These are phyloP conservation scores for Ceratonia siliqua DNA, from an alignment of 306 rosid genomes.

Conservation along the genomic window DNA sequence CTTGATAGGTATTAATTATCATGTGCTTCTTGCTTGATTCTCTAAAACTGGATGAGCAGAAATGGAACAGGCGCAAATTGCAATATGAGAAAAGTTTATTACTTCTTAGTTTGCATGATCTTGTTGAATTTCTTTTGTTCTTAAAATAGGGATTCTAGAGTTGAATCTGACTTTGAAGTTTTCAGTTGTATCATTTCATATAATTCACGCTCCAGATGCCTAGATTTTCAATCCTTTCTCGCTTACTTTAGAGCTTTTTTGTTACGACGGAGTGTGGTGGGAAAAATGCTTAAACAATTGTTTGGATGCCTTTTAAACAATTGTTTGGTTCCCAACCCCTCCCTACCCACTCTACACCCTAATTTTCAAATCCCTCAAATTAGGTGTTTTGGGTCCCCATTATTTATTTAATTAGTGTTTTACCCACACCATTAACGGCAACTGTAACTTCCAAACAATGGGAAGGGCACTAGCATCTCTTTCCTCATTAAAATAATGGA, in stretches of 20 bases:
- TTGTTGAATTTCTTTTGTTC: neutral
- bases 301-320: too few relatives aligned
- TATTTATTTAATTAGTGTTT: too few relatives aligned
- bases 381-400: too few relatives aligned
- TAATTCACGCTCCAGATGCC: neutral
- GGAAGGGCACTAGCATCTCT: too few relatives aligned
- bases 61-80: neutral
- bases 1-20: neutral
- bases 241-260: neutral
- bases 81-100: neutral
- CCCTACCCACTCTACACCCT: too few relatives aligned
- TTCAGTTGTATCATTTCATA: neutral
- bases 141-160: neutral
- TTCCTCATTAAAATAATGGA: too few relatives aligned
- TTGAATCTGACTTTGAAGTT: neutral
- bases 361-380: too few relatives aligned
- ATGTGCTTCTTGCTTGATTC: neutral
- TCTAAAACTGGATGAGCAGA: neutral
- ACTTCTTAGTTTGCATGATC: neutral
- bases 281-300: too few relatives aligned
- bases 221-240: neutral
- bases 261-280: too few relatives aligned
- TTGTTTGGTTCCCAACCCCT: too few relatives aligned
- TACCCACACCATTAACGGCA: too few relatives aligned
- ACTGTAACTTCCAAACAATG: too few relatives aligned